Conservation (phyloP, 306 rosid species). For the Corylus americana region DNA sequence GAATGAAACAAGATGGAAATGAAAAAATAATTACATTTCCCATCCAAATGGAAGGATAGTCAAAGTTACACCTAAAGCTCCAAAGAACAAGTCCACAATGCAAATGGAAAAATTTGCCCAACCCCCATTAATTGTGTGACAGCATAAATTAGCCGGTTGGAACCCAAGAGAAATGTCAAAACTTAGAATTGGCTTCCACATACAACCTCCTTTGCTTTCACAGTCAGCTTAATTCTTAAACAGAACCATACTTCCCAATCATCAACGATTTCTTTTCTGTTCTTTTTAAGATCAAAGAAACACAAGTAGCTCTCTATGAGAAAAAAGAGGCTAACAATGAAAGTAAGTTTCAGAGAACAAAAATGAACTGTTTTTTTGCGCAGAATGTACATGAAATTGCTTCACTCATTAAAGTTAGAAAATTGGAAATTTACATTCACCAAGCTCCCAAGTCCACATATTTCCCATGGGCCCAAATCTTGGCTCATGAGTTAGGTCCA, state of each 20-base stretch:
- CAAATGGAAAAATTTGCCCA: neutral
- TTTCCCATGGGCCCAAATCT: slow-evolving; percentile 8
- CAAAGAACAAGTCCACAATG: neutral
- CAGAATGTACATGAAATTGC: slow-evolving; percentile 3
- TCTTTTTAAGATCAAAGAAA: neutral
- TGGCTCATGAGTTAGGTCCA: slow-evolving; percentile 12
- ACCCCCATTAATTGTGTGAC: neutral
- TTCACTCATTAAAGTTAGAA: slow-evolving; percentile 2
- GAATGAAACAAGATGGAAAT: too few relatives aligned
- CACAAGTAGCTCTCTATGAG: neutral
- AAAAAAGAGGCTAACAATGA: neutral
- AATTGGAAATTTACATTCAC: neutral
- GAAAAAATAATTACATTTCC: too few relatives aligned
- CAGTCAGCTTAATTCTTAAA: neutral
- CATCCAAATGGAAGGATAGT: neutral
- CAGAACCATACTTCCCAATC: neutral
- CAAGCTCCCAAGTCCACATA: neutral
- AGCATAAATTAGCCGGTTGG: neutral
- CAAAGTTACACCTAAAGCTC: neutral
- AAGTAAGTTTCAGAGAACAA: neutral
- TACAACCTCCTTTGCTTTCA: too few relatives aligned
- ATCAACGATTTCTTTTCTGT: neutral
- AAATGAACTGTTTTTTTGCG: neutral
- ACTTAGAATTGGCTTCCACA: neutral
- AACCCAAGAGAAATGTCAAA: neutral